Percentiles rank a stretch among this genome's conserved stretches.
Evolutionary conservation across 495 filamentous ascomycete species (phyloP).

Genomic region (Daldinia grandis): DNA sequence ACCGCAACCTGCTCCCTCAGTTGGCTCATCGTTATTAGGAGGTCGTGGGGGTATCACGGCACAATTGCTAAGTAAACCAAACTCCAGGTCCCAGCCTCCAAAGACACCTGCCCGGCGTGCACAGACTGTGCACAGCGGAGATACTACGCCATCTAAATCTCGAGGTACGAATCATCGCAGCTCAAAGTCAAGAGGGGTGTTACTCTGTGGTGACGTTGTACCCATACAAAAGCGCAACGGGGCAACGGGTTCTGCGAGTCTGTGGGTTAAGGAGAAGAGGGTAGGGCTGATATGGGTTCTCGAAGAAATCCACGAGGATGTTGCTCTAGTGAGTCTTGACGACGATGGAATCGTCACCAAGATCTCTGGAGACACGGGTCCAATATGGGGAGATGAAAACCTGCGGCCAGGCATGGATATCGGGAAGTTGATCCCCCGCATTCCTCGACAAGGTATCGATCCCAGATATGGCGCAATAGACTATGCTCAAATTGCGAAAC

Average conservation of each 20-base stretch:
- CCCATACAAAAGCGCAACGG: constrained; percentile 96
- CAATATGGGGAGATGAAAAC: constrained; percentile 81
- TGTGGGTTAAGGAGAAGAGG: constrained; percentile 98
- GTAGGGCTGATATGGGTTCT: constrained; percentile 96
- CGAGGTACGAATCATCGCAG: constrained; percentile 62
- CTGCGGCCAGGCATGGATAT: constrained; percentile 73
- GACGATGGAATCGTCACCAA: constrained; percentile 73
- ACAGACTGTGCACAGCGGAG: constrained; percentile 78
- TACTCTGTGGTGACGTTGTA: constrained; percentile 96
- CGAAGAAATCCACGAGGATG: constrained; percentile 96
- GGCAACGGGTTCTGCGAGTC: constrained; percentile 84
- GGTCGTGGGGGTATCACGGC: constrained; percentile 85
- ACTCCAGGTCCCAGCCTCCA: constrained; percentile 68
- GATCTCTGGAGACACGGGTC: constrained; percentile 71
- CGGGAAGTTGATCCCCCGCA: constrained; percentile 75
- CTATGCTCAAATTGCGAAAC: constrained; percentile 70
- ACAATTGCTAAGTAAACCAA: constrained; percentile 84
- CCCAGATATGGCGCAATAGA: constrained; percentile 72
- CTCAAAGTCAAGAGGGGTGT: constrained; percentile 85
- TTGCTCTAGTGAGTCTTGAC: constrained; percentile 76
- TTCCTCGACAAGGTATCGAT: constrained; percentile 77
- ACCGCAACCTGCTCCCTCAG: constrained; percentile 48
- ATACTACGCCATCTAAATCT: constrained; percentile 67
- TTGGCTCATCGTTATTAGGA: constrained; percentile 62
- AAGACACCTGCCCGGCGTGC: constrained; percentile 60